A percentile compares a stretch with the other conserved stretches of the same genome.
Conservation (phyloP, 805 yeast species). For the Pichia phayaonensis region DNA sequence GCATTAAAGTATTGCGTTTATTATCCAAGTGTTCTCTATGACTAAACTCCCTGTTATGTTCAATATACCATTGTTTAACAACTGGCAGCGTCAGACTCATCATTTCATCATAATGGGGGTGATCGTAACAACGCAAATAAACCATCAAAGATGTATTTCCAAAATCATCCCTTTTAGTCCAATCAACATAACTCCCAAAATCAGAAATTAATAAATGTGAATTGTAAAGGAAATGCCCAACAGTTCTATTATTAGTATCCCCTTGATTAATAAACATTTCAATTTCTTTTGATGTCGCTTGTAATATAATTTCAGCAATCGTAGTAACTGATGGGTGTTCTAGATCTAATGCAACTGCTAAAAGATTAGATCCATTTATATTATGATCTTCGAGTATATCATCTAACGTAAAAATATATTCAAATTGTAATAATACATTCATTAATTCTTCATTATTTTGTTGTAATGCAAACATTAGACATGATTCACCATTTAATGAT, state of each 20-base stretch:
- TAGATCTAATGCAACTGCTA: conserved; percentile 53
- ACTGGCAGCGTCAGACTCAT: conserved; percentile 38
- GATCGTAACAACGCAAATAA: conserved; percentile 75
- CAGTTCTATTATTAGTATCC: conserved; percentile 50
- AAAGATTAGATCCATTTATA: conserved; percentile 44
- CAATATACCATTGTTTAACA: conserved; percentile 36
- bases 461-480: conserved; percentile 54
- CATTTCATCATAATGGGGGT: conserved; percentile 47
- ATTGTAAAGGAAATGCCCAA: conserved; percentile 70
- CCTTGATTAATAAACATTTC: conserved; percentile 37
- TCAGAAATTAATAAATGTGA: conserved; percentile 40
- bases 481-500: conserved; percentile 60
- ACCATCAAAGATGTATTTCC: conserved; percentile 76
- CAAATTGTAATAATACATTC: conserved; percentile 36
- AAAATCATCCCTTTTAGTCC: conserved; percentile 58
- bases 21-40: conserved; percentile 61
- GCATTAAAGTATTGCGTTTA: conserved; percentile 71
- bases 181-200: conserved; percentile 56
- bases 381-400: conserved; percentile 61
- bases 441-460: conserved; percentile 40
- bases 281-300: conserved; percentile 37
- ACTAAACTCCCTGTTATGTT: conserved; percentile 29
- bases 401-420: conserved; percentile 49
- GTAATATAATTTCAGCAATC: conserved; percentile 38
- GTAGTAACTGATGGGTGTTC: conserved; percentile 33